Evolutionary conservation across 176 grass and related monocot genomes (phyloP), one percentile per base, ranked within the genome.

Genomic region (Cenchrus fungigraminus): DNA sequence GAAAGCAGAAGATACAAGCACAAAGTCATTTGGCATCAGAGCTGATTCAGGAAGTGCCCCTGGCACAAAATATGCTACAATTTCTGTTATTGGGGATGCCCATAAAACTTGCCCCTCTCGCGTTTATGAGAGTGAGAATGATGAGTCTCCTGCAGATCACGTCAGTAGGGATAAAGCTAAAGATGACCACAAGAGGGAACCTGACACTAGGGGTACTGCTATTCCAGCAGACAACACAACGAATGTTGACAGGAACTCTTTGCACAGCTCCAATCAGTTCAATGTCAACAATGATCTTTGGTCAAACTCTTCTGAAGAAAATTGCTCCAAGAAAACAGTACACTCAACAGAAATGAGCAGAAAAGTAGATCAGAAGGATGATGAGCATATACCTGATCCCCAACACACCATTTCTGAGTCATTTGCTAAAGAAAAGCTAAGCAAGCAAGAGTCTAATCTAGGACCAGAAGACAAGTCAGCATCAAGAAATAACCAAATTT

Each of bases 221-320:
- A 46, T 46, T 17, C 44, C 65, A 44, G 50, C 31, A 7, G 44
- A 62, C 40, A 80, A 80, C 42, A 89, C 13, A 65, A 73, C 79
- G 50, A 79, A 19, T 53, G 72, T 70, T 70, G 55, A n/a, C 52
- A 69, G 17, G 19, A 78, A 74, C 15, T 52, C 59, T 76, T 46
- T 84, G 54, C 59, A 81, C 16, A 52, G 57, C 84, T 52, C 82
- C 49, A 83, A 68, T 74, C 62, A 79, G 65, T 20, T 68, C 68
- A 45, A 56, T 81, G 67, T 49, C 53, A 91, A 56, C 44, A 83
- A 44, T 80, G 74, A 71, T 45, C 71, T 68, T 68, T 61, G 64
- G 69, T 65, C 74, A 49, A 81, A 66, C 72, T 70, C 85, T 44
- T 83, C 73, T 51, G 78, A 82, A 73, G 81, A 87, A 77, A 85